Evolutionary conservation across 148 eudicot species (phyloP).

Genomic region (Vaccinium macrocarpon): DNA sequence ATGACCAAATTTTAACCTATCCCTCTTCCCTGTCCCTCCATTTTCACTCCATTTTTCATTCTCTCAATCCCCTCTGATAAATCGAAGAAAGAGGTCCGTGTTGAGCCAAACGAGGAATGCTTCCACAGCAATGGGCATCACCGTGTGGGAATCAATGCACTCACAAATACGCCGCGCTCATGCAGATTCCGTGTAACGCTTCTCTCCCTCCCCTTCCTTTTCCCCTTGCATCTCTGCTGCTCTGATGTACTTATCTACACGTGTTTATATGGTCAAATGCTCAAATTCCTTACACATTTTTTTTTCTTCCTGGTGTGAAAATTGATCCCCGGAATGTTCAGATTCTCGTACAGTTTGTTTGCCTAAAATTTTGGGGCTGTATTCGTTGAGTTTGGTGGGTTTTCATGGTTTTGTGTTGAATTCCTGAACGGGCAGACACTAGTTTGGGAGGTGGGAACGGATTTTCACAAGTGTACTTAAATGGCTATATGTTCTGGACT

Average conservation of each 20-base stretch:
- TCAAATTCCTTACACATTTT: neutral
- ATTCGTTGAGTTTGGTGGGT: neutral
- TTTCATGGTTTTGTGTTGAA: neutral
- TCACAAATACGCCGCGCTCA: constrained; percentile 80
- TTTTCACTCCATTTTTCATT: neutral
- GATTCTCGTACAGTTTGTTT: neutral
- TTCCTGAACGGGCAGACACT: neutral
- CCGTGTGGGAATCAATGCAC: constrained; percentile 93
- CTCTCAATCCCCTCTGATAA: neutral
- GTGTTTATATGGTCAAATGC: neutral
- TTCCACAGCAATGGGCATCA: constrained; percentile 79
- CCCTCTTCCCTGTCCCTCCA: neutral
- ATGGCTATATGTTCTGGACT: neutral
- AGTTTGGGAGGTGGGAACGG: neutral
- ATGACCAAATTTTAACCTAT: neutral
- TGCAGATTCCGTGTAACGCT: constrained; percentile 80
- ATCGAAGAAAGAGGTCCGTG: neutral
- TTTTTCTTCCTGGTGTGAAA: neutral
- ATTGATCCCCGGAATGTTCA: neutral
- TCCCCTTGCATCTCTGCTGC: neutral
- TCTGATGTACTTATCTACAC: neutral
- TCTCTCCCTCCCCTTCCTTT: neutral
- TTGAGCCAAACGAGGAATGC: constrained; percentile 29
- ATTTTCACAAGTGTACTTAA: neutral
- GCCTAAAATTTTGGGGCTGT: neutral